Conservation (phyloP, 352 stramenopile species). For the Globisporangium sylvaticum region DNA sequence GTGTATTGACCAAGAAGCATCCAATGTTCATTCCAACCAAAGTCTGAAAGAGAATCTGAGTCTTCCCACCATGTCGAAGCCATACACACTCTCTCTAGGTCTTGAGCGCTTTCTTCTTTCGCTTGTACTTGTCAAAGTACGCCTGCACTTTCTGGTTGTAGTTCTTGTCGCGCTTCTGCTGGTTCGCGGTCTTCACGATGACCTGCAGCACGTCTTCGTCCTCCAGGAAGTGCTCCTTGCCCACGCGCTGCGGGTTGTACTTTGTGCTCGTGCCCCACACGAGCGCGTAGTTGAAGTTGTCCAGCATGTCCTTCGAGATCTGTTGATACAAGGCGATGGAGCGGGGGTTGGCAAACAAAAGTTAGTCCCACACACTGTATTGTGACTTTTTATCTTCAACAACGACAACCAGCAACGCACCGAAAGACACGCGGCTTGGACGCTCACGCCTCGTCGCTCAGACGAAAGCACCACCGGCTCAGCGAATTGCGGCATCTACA, state of each 20-base stretch:
- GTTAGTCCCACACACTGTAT: background rate
- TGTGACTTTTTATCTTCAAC: background rate
- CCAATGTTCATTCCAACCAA: background rate
- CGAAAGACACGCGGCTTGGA: conserved; percentile 81
- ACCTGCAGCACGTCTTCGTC: conserved; percentile 99
- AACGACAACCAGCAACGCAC: conserved; percentile 31
- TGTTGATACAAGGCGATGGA: conserved; percentile 18
- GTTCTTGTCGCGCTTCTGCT: conserved; percentile 98
- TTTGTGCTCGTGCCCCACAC: conserved; percentile 98
- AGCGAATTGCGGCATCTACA: conserved; percentile 62
- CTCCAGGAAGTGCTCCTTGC: conserved; percentile 92
- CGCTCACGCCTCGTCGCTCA: conserved; percentile 73
- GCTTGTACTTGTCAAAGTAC: conserved; percentile 96
- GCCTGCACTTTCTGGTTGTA: conserved; percentile 95
- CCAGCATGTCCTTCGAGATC: conserved; percentile 90
- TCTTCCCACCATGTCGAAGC: background rate
- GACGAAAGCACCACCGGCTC: conserved; percentile 84
- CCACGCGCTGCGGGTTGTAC: conserved; percentile 96
- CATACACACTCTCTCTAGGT: conserved; percentile 34
- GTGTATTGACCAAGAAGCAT: background rate
- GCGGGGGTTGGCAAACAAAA: background rate
- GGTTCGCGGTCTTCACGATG: conserved; percentile 97
- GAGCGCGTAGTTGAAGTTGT: conserved; percentile 97
- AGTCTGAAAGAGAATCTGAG: background rate
- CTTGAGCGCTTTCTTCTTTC: conserved; percentile 93